Percentiles rank a stretch among this genome's conserved stretches.
phyloP scores from a whole-genome alignment of 208 protist genomes.

The Leishmania martiniquensis region DNA sequence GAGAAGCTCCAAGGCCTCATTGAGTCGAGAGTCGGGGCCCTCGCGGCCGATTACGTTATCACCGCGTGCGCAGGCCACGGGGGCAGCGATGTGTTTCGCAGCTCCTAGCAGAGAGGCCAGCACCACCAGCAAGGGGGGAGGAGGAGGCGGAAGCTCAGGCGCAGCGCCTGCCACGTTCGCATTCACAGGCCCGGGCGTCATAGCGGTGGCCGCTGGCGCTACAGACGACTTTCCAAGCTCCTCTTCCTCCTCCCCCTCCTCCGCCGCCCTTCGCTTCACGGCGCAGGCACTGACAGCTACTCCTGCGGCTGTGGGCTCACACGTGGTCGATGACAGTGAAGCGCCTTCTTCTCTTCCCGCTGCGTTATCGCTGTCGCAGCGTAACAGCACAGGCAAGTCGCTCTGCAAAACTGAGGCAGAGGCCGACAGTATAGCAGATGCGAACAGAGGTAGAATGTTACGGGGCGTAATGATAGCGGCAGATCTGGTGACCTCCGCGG shows the following conservation, averaged over 20 bases:
- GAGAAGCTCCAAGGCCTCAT: conserved; percentile 1
- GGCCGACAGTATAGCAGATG: conserved; percentile 5
- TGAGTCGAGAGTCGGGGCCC: neutral
- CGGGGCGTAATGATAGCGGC: neutral
- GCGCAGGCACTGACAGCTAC: neutral
- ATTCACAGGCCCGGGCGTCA: neutral
- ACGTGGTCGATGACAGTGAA: neutral
- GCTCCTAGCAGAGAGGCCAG: conserved; percentile 4
- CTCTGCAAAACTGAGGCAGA: neutral
- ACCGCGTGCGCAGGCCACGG: conserved; percentile 1
- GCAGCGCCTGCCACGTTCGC: neutral
- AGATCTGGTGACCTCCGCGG: neutral
- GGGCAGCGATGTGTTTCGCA: neutral
- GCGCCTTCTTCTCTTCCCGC: neutral
- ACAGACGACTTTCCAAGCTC: conserved; percentile 3
- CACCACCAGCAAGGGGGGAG: conserved; percentile 11
- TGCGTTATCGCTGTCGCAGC: neutral
- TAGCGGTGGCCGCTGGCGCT: neutral
- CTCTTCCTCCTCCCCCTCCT: conserved; percentile 17
- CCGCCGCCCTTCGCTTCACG: neutral
- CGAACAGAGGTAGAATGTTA: conserved; percentile 3
- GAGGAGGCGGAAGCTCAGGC: conserved; percentile 7
- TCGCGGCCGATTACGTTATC: neutral
- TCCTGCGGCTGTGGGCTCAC: neutral
- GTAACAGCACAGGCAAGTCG: neutral